Percentiles rank a stretch among this genome's conserved stretches.
Conservation (phyloP, 2,329 filamentous ascomycete species). For the Aspergillus sp. region DNA sequence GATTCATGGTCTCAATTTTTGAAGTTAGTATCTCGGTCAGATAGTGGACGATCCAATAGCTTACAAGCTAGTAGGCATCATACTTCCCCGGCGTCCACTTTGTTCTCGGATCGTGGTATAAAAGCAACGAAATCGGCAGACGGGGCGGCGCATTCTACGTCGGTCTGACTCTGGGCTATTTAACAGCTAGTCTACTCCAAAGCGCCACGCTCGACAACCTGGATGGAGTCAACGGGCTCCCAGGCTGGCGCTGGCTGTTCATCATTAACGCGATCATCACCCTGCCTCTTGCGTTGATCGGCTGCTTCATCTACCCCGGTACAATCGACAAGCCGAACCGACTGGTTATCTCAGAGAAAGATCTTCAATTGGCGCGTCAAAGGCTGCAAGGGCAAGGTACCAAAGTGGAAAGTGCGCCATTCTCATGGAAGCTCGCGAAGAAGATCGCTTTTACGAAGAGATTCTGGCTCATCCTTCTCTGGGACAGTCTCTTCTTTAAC, state of each 20-base stretch:
- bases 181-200: slow-evolving; percentile 26
- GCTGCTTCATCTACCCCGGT: slow-evolving; percentile 23
- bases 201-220: slow-evolving; percentile 25
- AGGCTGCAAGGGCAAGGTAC: slow-evolving; percentile 38
- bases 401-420: not conserved
- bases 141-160: slow-evolving; percentile 26
- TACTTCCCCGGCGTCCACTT: slow-evolving; percentile 26
- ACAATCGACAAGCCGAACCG: slow-evolving; percentile 21
- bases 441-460: slow-evolving; percentile 42
- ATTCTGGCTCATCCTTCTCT: slow-evolving; percentile 31
- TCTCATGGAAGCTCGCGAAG: slow-evolving; percentile 32
- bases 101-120: slow-evolving; percentile 29
- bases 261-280: slow-evolving; percentile 29
- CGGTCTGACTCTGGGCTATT: slow-evolving; percentile 18
- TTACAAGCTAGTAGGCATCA: slow-evolving; percentile 17
- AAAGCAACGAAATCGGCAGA: slow-evolving; percentile 24
- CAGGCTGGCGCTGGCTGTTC: slow-evolving; percentile 31
- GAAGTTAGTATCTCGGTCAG: slow-evolving; percentile 17
- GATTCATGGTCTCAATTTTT: slow-evolving; percentile 30
- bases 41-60: not conserved
- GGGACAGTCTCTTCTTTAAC: slow-evolving; percentile 5
- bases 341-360: slow-evolving; percentile 25
- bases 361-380: slow-evolving; percentile 23
- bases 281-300: slow-evolving; percentile 23
- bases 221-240: slow-evolving; percentile 21